Conservation (phyloP, 2,329 filamentous ascomycete genomes). For the Ilyonectria sp. region DNA sequence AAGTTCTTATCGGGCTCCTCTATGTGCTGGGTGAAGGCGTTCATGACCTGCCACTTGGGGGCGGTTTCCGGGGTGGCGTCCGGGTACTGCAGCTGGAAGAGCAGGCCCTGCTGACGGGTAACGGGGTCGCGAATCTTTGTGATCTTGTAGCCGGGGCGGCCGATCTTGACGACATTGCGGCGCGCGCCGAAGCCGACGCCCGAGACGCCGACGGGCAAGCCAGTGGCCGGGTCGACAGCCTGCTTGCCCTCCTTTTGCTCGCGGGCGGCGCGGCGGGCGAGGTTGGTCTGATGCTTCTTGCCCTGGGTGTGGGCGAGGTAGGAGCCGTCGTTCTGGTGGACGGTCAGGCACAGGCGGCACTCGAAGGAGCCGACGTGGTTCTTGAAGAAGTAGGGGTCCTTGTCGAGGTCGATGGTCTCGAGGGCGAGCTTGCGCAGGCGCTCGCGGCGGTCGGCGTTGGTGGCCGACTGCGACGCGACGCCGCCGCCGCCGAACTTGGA, state of each 20-base stretch:
- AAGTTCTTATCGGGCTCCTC: conserved; percentile 95
- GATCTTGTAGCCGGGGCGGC: conserved; percentile 96
- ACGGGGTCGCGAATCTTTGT: conserved; percentile 94
- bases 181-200: conserved; percentile 74
- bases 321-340: conserved; percentile 98
- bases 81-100: conserved; percentile 98
- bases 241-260: conserved; percentile 91
- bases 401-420: conserved; percentile 98
- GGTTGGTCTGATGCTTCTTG: conserved; percentile 98
- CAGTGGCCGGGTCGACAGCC: conserved; percentile 77
- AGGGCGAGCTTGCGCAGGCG: conserved; percentile 97
- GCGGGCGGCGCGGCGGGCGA: conserved; percentile 93
- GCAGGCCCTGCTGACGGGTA: conserved; percentile 87
- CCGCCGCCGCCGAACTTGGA: conserved; percentile 98
- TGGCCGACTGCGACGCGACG: conserved; percentile 92
- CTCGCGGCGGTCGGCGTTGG: conserved; percentile 97
- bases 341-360: conserved; percentile 95
- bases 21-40: conserved; percentile 94
- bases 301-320: conserved; percentile 99
- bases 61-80: conserved; percentile 83
- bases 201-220: conserved; percentile 81
- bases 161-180: conserved; percentile 93
- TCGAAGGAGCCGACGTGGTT: conserved; percentile 99
- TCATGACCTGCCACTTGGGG: conserved; percentile 96
- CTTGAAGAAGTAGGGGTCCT: conserved; percentile 99